These are phyloP conservation scores for Acorus calamus DNA, from an alignment of 106 monocot genomes.

Conservation along the genomic window DNA sequence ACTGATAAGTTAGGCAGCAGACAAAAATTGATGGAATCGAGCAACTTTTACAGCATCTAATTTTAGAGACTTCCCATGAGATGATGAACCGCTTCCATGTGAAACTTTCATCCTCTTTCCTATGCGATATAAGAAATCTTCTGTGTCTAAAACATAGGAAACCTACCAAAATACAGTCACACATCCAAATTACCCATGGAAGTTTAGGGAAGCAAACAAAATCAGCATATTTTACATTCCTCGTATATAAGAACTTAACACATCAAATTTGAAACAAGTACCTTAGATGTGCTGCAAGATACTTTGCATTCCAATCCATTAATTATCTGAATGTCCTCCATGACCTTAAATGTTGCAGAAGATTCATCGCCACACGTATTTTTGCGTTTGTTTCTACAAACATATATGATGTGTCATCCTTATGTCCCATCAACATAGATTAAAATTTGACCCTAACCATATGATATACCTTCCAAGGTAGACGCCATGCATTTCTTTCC, in stretches of 20 bases:
- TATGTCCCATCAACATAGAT: not conserved
- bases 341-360: conserved; percentile 33
- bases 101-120: conserved; percentile 6
- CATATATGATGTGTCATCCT: no score
- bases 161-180: not conserved
- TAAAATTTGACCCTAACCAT: not conserved
- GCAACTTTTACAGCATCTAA: not conserved
- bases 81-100: not conserved
- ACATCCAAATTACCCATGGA: not conserved
- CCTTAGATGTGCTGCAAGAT: conserved; percentile 77
- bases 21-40: conserved; percentile 3
- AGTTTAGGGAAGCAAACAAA: not conserved
- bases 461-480: conserved; percentile 35
- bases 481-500: conserved; percentile 23
- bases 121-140: conserved; percentile 4
- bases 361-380: conserved; percentile 32
- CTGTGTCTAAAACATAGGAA: conserved; percentile 3
- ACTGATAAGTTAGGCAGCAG: not conserved
- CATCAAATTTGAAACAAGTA: conserved; percentile 6
- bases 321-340: conserved; percentile 42
- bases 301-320: conserved; percentile 97
- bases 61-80: not conserved
- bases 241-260: not conserved
- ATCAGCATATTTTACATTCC: not conserved
- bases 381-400: conserved; percentile 69